Evolutionary conservation across 1,284 basidiomycete species (phyloP).

Genomic region (Ustilago nuda): DNA sequence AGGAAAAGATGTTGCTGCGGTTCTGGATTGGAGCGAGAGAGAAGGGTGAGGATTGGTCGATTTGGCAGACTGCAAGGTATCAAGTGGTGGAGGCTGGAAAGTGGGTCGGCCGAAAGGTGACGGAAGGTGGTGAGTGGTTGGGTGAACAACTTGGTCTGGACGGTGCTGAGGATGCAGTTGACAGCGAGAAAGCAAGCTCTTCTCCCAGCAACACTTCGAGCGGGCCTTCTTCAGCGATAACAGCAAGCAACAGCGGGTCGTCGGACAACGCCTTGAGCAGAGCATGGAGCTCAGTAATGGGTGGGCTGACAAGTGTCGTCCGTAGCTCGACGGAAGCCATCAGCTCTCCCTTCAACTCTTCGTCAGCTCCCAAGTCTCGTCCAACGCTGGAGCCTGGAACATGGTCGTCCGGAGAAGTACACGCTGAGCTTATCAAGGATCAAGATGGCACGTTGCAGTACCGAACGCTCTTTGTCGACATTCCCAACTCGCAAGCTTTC

Average conservation of each 20-base stretch:
- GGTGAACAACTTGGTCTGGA: constrained; percentile 45
- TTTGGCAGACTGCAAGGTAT: constrained; percentile 49
- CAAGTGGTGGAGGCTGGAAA: constrained; percentile 46
- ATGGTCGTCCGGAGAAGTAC: constrained; percentile 60
- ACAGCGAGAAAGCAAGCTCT: not conserved
- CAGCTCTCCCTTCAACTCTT: constrained; percentile 24
- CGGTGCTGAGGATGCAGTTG: not conserved
- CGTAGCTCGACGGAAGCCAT: constrained; percentile 42
- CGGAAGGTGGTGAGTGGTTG: constrained; percentile 49
- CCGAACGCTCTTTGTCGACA: constrained; percentile 56
- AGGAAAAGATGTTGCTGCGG: constrained; percentile 57
- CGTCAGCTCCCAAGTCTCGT: constrained; percentile 17
- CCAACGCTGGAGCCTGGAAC: constrained; percentile 50
- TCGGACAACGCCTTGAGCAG: constrained; percentile 24
- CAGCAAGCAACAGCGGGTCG: not conserved
- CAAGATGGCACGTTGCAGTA: constrained; percentile 59
- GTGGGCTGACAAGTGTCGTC: constrained; percentile 32
- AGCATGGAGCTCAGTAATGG: constrained; percentile 38
- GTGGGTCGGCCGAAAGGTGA: constrained; percentile 50
- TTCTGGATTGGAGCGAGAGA: constrained; percentile 61
- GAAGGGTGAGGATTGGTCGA: constrained; percentile 54
- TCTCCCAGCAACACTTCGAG: not conserved
- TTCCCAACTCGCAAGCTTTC: constrained; percentile 53
- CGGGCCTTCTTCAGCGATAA: not conserved
- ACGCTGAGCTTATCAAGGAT: constrained; percentile 62